Evolutionary conservation across 2,329 filamentous ascomycete genomes (phyloP).

Genomic region (Trichoderma guizhouense): DNA sequence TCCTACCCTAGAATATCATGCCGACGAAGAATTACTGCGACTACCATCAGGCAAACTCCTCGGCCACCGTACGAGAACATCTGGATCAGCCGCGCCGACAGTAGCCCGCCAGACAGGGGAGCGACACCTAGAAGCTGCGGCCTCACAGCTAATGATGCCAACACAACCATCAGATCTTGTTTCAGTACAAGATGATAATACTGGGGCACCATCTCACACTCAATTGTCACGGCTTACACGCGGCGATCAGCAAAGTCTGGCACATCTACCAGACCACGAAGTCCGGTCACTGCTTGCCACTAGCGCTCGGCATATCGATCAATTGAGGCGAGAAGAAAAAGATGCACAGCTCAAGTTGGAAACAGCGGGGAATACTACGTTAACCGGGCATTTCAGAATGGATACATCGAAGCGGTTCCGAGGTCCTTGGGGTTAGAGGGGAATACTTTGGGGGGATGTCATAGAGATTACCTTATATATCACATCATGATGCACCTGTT

Average conservation of each 20-base stretch:
- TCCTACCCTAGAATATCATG: slow-evolving; percentile 9
- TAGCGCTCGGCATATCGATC: slow-evolving; percentile 18
- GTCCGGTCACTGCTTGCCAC: slow-evolving; percentile 22
- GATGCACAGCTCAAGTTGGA: slow-evolving; percentile 19
- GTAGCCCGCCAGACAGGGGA: neutral
- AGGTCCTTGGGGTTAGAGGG: slow-evolving; percentile 16
- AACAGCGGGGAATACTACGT: slow-evolving; percentile 20
- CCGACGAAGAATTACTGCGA: slow-evolving; percentile 26
- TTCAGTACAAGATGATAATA: neutral
- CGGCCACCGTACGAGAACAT: slow-evolving; percentile 22
- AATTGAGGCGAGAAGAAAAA: slow-evolving; percentile 17
- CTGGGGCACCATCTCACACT: neutral
- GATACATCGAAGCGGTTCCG: slow-evolving; percentile 19
- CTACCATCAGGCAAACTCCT: slow-evolving; percentile 38
- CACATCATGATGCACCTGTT: too few relatives aligned
- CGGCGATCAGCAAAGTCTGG: slow-evolving; percentile 22
- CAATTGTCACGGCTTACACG: slow-evolving; percentile 20
- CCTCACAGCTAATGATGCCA: neutral
- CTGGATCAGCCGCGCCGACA: neutral
- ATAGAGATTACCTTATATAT: too few relatives aligned
- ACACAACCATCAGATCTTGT: neutral
- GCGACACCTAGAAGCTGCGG: neutral
- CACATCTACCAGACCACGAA: slow-evolving; percentile 22
- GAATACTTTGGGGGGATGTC: too few relatives aligned
- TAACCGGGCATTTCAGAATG: slow-evolving; percentile 22